A percentile compares a stretch with the other conserved stretches of the same genome.
phyloP scores from a whole-genome alignment of 2,329 filamentous ascomycete species.

The Epichloe sylvatica region DNA sequence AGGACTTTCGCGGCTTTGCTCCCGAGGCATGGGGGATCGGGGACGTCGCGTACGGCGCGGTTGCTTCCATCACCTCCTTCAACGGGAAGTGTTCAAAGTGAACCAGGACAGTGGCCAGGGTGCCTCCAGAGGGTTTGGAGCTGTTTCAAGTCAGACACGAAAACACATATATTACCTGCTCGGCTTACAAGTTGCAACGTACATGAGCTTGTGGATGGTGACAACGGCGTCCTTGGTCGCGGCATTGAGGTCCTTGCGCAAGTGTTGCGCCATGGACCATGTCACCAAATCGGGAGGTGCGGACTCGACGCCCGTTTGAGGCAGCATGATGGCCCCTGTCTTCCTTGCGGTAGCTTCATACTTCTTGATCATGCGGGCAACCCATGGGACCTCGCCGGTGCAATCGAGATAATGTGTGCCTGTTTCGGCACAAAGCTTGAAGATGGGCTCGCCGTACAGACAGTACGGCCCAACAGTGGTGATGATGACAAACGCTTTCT shows the following conservation, averaged over 20 bases:
- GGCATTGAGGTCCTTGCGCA: constrained; percentile 35
- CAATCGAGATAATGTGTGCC: constrained; percentile 53
- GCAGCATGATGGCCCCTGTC: constrained; percentile 45
- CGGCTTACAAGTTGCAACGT: constrained; percentile 6
- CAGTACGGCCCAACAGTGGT: constrained; percentile 47
- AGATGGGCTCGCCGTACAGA: constrained; percentile 41
- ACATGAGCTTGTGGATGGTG: constrained; percentile 30
- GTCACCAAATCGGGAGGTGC: constrained; percentile 46
- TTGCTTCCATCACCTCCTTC: constrained; percentile 30
- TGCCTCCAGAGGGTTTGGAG: constrained; percentile 45
- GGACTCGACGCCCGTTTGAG: constrained; percentile 49
- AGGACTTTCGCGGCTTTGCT: constrained; percentile 14
- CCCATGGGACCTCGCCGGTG: constrained; percentile 46
- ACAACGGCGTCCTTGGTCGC: constrained; percentile 41
- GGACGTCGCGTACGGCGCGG: constrained; percentile 41
- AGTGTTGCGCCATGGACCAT: constrained; percentile 36
- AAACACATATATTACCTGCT: neutral
- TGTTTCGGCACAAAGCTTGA: constrained; percentile 46
- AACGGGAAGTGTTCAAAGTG: constrained; percentile 39
- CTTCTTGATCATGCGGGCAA: constrained; percentile 44
- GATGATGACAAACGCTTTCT: constrained; percentile 43
- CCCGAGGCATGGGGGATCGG: constrained; percentile 34
- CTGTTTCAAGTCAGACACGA: constrained; percentile 6
- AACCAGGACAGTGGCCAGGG: constrained; percentile 51
- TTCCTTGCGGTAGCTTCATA: constrained; percentile 39